Evolutionary conservation across 495 filamentous ascomycete species (phyloP).

Genomic region (Penicillium canariense): DNA sequence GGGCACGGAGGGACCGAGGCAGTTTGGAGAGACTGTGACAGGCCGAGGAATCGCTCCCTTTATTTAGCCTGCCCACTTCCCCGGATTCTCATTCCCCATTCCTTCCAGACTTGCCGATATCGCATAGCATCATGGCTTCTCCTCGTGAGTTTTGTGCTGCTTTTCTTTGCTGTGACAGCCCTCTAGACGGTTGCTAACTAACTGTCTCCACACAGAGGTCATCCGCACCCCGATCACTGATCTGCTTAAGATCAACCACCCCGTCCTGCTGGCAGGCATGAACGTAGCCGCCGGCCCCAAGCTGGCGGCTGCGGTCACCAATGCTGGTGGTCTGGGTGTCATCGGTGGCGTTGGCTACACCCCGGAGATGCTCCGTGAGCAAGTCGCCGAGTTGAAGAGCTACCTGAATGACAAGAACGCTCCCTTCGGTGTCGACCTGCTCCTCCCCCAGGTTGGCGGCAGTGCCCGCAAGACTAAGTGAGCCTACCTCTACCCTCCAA

Average conservation of each 20-base stretch:
- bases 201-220: slow-evolving; percentile 56
- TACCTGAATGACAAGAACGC: slow-evolving; percentile 90
- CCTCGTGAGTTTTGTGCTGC: slow-evolving; percentile 59
- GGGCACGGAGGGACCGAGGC: slow-evolving; percentile 1
- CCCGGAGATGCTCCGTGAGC: slow-evolving; percentile 92
- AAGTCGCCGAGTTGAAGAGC: slow-evolving; percentile 91
- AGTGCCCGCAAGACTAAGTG: slow-evolving; percentile 93
- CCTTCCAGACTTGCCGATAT: slow-evolving; percentile 13
- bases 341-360: slow-evolving; percentile 97
- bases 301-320: slow-evolving; percentile 94
- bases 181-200: background rate
- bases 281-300: slow-evolving; percentile 97
- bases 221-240: slow-evolving; percentile 88
- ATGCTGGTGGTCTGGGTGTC: slow-evolving; percentile 94
- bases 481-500: slow-evolving; percentile 18
- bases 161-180: background rate
- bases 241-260: slow-evolving; percentile 96
- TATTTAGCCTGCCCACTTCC: slow-evolving; percentile 19
- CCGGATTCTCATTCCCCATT: slow-evolving; percentile 16
- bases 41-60: slow-evolving; percentile 15
- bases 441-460: slow-evolving; percentile 92
- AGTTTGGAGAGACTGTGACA: slow-evolving; percentile 1
- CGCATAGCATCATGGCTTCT: slow-evolving; percentile 64
- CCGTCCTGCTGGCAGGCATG: slow-evolving; percentile 94
- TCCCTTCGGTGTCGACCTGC: slow-evolving; percentile 95